Base-by-base conservation (phyloP, 139 green algal species). In the Microglena sp. region DNA sequence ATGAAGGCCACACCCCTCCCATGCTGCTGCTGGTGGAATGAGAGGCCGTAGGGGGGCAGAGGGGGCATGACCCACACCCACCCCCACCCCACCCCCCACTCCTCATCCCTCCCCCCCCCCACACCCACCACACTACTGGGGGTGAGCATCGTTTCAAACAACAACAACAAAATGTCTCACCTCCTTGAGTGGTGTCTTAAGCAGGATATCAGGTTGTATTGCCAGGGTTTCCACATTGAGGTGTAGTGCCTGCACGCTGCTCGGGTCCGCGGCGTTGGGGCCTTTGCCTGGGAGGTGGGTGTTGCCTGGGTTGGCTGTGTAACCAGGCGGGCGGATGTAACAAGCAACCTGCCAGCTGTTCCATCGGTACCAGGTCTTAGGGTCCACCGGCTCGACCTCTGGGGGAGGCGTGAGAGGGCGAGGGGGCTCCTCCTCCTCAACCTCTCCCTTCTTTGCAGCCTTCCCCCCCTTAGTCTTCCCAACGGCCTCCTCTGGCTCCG, bases 181-280 rank as follows among this genome's bases (percentile, higher is more conserved):
- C 35, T 45, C 46, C 29, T 58, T 26, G 40, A 75, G 54, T 11
- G 56, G 1, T 3, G 71, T 73, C 5, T 55, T 31, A 1, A 81
- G 65, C 26, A 81, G 55, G 6, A 85, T 68, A 62, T 86, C 76
- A 3, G 76, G 76, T 29, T 74, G 58, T 50, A 18, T 59, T 5
- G 80, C 76, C 54, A 76, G 82, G 5, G 71, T 81, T n/a, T 62
- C 57, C 1, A 83, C 61, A 28, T 71, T 43, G 59, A 86, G 33
- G 54, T 82, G 71, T 61, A 86, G 33, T 62, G 73, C 66, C 65
- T 76, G 74, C 5, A 27, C 34, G 18, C 24, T 61, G 54, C 24
- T n/a, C n/a, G n/a, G n/a, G n/a, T n/a, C n/a, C n/a, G 24, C 15
- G 7, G 53, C 28, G 53, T 29, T 7, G 24, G 3, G n/a, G 2